These are phyloP conservation scores for Pythium angustatum DNA, from an alignment of 352 stramenopile species.

Conservation along the genomic window DNA sequence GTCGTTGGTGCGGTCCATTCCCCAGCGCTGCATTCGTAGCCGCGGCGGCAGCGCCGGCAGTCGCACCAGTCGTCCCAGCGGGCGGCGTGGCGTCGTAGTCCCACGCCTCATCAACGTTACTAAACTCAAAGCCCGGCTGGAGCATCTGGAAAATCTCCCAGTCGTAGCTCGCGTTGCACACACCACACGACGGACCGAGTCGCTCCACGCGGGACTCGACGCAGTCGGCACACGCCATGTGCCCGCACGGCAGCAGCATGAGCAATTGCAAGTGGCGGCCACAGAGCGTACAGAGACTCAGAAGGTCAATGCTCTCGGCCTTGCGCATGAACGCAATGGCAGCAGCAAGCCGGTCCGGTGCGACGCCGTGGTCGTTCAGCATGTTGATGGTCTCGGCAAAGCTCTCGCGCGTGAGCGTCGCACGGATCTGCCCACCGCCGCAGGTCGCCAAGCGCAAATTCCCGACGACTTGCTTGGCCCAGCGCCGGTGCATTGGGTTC, in stretches of 20 bases:
- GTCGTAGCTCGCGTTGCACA: slow-evolving; percentile 66
- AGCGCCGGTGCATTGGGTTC: slow-evolving; percentile 68
- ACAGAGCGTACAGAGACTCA: slow-evolving; percentile 84
- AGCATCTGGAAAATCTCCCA: slow-evolving; percentile 89
- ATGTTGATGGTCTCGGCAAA: slow-evolving; percentile 68
- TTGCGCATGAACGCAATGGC: slow-evolving; percentile 61
- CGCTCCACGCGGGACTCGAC: slow-evolving; percentile 72
- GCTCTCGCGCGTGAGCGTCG: slow-evolving; percentile 40
- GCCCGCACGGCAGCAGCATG: slow-evolving; percentile 91
- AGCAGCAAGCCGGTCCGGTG: slow-evolving; percentile 40
- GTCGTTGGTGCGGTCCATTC: not conserved
- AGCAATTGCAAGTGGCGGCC: slow-evolving; percentile 81
- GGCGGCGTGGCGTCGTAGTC: slow-evolving; percentile 17
- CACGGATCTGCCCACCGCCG: slow-evolving; percentile 46
- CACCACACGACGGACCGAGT: slow-evolving; percentile 51
- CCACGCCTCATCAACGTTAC: slow-evolving; percentile 35
- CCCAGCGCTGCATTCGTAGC: no score
- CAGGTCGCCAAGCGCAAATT: slow-evolving; percentile 70
- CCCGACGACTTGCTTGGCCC: slow-evolving; percentile 52
- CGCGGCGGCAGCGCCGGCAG: not conserved
- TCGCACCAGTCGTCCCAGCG: not conserved
- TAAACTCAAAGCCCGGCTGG: slow-evolving; percentile 84
- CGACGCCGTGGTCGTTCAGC: slow-evolving; percentile 37
- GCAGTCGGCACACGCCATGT: slow-evolving; percentile 93
- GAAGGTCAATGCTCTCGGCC: slow-evolving; percentile 40